Evolutionary conservation across 2,329 filamentous ascomycete genomes (phyloP), one percentile per base, ranked within the genome.

Genomic region (Fusarium foetens): DNA sequence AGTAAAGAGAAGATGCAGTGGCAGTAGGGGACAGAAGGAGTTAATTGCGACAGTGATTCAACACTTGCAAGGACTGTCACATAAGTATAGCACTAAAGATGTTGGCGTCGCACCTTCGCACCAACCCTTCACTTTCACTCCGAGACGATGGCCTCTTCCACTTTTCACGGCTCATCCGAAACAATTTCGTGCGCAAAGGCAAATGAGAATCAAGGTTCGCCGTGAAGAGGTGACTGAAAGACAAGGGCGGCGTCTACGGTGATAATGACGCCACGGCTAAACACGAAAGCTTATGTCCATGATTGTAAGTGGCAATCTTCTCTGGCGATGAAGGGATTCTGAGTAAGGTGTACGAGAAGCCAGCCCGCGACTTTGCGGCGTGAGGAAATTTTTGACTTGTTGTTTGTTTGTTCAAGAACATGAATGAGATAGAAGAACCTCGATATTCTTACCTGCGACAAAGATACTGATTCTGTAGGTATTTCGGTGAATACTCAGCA

Each of bases 211-310:
- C 13, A 35, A 35, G 19, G 5, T 46, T 36, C 9, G 27, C 14
- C 23, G 25, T 31, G 21, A 39, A n/a, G 31, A 54, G 35, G 12
- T 11, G 14, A 39, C 4, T 39, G 25, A 43, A 35, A 46, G 17
- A 46, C 43, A 21, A 43, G 29, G 42, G 23, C 19, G 10, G 35
- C n/a, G n/a, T 25, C 25, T 6, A 33, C 6, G 35, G 29, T 46
- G 52, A 45, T 48, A 27, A 65, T 52, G 65, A 53, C 60, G 66
- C 39, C 43, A 48, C 52, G 60, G 29, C 21, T 43, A 25, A 58
- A 54, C 17, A 51, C n/a, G 31, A 52, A 41, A 38, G 25, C 35
- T 46, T 17, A 49, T 29, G 61, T 55, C 19, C 14, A 29, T 39
- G 43, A 25, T 25, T 39, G 19, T 17, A 35, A 21, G 17, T 54